These are phyloP conservation scores for Bruguiera parviflora DNA, from an alignment of 345 rosid species.

Conservation along the genomic window DNA sequence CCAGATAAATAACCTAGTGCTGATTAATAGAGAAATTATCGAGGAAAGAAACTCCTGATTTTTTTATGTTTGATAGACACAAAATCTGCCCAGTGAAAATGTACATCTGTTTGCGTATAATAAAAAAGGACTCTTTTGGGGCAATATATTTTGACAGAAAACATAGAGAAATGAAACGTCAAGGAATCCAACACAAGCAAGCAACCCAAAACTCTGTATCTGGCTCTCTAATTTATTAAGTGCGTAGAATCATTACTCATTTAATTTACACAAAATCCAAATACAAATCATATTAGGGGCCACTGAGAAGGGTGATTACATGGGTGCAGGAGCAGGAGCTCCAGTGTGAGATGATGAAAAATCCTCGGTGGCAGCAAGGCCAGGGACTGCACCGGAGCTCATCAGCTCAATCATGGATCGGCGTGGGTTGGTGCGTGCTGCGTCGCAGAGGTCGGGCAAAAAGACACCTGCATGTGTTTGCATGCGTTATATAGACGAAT, in stretches of 20 bases:
- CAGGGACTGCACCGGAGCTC: constrained; percentile 60
- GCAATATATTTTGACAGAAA: too few species aligned
- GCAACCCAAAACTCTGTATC: too few species aligned
- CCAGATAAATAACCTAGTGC: too few species aligned
- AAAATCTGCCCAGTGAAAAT: too few species aligned
- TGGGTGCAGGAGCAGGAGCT: constrained; percentile 9
- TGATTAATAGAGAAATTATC: too few species aligned
- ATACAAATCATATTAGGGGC: not conserved
- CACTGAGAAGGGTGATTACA: not conserved
- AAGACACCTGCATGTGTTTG: constrained; percentile 59
- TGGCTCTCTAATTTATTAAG: not conserved
- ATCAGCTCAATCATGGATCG: constrained; percentile 66
- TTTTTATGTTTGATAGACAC: too few species aligned
- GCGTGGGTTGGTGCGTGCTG: constrained; percentile 58
- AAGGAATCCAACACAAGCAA: too few species aligned
- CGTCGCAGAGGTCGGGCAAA: constrained; percentile 76
- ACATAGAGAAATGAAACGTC: too few species aligned
- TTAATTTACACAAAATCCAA: not conserved
- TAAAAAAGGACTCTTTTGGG: too few species aligned
- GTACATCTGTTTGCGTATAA: too few species aligned
- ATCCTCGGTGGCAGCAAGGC: constrained; percentile 30
- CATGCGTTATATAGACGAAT: too few species aligned
- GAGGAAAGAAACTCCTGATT: too few species aligned
- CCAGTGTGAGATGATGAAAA: not conserved
- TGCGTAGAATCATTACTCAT: not conserved